Evolutionary conservation across 2,329 filamentous ascomycete species (phyloP).

Genomic region (Fusarium penzigii): DNA sequence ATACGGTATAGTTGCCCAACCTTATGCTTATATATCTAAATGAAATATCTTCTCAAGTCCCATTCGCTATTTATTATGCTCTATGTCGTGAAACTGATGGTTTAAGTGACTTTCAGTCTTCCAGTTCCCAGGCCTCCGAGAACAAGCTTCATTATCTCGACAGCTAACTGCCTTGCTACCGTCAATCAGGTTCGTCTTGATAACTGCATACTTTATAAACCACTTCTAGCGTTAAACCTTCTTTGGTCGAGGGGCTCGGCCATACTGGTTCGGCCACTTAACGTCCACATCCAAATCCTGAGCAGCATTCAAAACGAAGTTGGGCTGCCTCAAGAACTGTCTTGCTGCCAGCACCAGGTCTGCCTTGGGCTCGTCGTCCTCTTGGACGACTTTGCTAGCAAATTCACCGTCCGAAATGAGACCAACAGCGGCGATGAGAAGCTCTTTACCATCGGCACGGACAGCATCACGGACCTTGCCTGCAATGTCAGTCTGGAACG

Average conservation of each 20-base stretch:
- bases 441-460: slow-evolving; percentile 43
- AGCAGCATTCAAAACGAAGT: slow-evolving; percentile 73
- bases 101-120: too few relatives aligned
- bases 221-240: too few relatives aligned
- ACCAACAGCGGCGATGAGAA: slow-evolving; percentile 76
- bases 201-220: too few relatives aligned
- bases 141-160: too few relatives aligned
- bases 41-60: too few relatives aligned
- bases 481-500: slow-evolving; percentile 76
- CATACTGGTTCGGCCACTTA: slow-evolving; percentile 70
- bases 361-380: slow-evolving; percentile 45
- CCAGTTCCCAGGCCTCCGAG: too few relatives aligned
- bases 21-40: too few relatives aligned
- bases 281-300: slow-evolving; percentile 71
- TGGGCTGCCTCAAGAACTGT: slow-evolving; percentile 80
- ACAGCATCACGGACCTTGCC: slow-evolving; percentile 69
- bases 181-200: too few relatives aligned
- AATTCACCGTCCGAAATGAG: slow-evolving; percentile 68
- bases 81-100: too few relatives aligned
- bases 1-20: too few relatives aligned
- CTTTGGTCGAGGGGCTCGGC: slow-evolving; percentile 15
- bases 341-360: slow-evolving; percentile 76
- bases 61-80: too few relatives aligned
- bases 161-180: too few relatives aligned
- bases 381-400: slow-evolving; percentile 61